phyloP scores from a whole-genome alignment of 306 rosid genomes.

The Bauhinia variegata region DNA sequence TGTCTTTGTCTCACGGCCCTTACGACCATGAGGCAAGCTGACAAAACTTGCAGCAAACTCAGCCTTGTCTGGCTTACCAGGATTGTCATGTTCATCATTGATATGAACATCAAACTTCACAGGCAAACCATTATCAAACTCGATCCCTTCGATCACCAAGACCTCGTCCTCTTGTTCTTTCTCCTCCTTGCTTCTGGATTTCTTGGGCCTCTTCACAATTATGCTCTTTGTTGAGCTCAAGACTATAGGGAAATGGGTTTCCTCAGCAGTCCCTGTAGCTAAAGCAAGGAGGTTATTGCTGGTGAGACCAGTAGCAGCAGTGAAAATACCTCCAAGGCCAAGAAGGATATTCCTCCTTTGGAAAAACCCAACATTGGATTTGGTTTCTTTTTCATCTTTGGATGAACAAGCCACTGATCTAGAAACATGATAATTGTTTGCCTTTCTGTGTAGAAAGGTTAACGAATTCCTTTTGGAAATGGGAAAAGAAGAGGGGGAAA shows the following conservation, averaged over 20 bases:
- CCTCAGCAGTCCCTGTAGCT: constrained; percentile 10
- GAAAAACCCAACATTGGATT: no score
- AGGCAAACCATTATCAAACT: constrained; percentile 35
- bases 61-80: constrained; percentile 37
- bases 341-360: no score
- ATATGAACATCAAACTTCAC: constrained; percentile 57
- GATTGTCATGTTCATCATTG: constrained; percentile 54
- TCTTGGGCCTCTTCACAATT: constrained; percentile 49
- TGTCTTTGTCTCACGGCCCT: constrained; percentile 25
- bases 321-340: no score
- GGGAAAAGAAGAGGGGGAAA: no score
- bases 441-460: no score
- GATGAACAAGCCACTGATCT: no score
- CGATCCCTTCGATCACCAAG: constrained; percentile 40
- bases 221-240: constrained; percentile 29
- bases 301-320: no score
- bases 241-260: constrained; percentile 31
- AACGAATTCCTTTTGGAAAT: no score
- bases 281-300: no score
- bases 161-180: constrained; percentile 37
- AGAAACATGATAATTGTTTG: no score
- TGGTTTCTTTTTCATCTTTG: no score
- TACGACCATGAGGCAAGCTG: constrained; percentile 45
- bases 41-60: constrained; percentile 68
- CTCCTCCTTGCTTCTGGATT: constrained; percentile 29